Conservation (phyloP, 805 yeast genomes). For the Lachancea mirantina region DNA sequence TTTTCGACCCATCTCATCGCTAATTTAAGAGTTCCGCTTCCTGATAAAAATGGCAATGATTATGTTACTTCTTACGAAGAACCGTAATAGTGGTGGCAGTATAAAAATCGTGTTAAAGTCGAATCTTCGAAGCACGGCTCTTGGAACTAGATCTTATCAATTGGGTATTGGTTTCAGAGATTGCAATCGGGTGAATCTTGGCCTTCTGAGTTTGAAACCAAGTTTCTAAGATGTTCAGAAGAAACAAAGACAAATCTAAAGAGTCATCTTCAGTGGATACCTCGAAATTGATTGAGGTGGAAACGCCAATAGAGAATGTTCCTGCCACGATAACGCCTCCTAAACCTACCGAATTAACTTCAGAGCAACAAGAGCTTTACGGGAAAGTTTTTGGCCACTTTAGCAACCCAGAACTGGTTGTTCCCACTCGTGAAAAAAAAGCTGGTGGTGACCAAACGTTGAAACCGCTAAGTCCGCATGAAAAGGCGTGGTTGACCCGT, state of each 20-base stretch:
- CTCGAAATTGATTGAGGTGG: constrained; percentile 27
- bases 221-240: constrained; percentile 24
- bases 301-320: constrained; percentile 51
- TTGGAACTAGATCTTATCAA: no score
- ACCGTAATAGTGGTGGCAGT: no score
- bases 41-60: no score
- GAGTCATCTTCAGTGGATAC: constrained; percentile 16
- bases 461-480: constrained; percentile 38
- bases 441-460: constrained; percentile 25
- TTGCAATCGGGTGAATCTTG: no score
- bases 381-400: constrained; percentile 57
- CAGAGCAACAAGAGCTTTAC: constrained; percentile 55
- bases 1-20: constrained; percentile 11
- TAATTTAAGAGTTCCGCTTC: no score
- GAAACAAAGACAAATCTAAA: constrained; percentile 21
- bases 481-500: constrained; percentile 86
- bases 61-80: no score
- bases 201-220: no score
- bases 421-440: constrained; percentile 45
- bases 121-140: no score
- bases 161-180: no score
- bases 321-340: constrained; percentile 48
- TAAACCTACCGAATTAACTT: constrained; percentile 38
- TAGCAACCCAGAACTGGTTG: constrained; percentile 41
- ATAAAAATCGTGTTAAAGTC: no score